Percentiles rank a stretch among this genome's conserved stretches.
Evolutionary conservation across 2,329 filamentous ascomycete species (phyloP).

Genomic region (Sporothrix euskadiensis): DNA sequence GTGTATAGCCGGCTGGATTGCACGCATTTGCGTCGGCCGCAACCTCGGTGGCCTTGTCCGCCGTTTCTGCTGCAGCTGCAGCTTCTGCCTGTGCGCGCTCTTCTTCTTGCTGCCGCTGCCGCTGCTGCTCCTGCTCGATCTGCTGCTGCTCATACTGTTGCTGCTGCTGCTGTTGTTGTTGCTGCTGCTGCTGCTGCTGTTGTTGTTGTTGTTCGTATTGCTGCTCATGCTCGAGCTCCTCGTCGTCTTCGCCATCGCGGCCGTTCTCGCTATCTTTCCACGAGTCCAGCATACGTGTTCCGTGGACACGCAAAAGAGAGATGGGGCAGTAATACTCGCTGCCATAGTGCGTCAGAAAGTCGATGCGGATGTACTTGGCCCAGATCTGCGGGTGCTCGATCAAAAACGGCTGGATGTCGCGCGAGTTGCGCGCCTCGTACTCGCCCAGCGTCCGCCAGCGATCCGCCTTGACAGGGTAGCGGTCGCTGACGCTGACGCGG

Average conservation of each 20-base stretch:
- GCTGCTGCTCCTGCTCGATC: conserved; percentile 16
- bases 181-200: conserved; percentile 31
- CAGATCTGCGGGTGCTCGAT: conserved; percentile 95
- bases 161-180: conserved; percentile 42
- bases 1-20: conserved; percentile 12
- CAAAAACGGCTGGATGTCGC: conserved; percentile 91
- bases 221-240: conserved; percentile 41
- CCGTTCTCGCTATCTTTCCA: conserved; percentile 77
- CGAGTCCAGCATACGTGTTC: conserved; percentile 93
- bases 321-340: conserved; percentile 96
- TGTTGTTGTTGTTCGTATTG: conserved; percentile 36
- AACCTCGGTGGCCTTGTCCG: background rate
- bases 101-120: background rate
- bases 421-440: conserved; percentile 88
- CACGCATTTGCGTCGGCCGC: background rate
- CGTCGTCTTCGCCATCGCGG: conserved; percentile 63
- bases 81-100: background rate
- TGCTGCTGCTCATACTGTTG: conserved; percentile 35
- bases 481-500: conserved; percentile 86
- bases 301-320: conserved; percentile 86
- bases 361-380: conserved; percentile 88
- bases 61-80: conserved; percentile 23
- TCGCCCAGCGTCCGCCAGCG: conserved; percentile 88
- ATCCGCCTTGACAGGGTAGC: conserved; percentile 87
- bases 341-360: conserved; percentile 90